Base-by-base conservation (phyloP, 2,329 filamentous ascomycete genomes). In the Fusarium caatingaense region DNA sequence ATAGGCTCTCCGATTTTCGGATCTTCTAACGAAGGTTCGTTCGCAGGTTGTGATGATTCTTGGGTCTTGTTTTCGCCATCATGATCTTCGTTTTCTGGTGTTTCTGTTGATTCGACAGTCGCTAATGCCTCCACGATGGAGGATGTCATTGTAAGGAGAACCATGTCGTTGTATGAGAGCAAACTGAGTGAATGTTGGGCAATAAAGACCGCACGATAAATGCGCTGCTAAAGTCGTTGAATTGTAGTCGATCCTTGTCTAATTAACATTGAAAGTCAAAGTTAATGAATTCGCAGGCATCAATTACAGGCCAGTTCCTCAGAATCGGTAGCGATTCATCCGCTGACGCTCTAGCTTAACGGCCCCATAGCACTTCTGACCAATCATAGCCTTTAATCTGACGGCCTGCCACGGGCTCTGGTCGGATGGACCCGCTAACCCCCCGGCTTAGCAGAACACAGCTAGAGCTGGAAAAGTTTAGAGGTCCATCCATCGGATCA, bases 81-180 rank as follows among this genome's bases (percentile, higher is more conserved):
- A 21, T 37, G 70, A 53, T 42, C 27, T 56, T 61, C 47, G 30
- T 41, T 42, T 57, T 50, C 49, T 47, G 62, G 30, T 60, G 28
- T 50, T 20, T 61, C 41, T 15, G 54, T 15, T 47, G 66, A 20
- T 25, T 71, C 78, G 16, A 82, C 65, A 62, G 73, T 78, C 18
- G 82, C 73, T 13, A 94, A 76, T 1, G 86, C 91, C 77, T 88
- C 88, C 80, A 91, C 87, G 30, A 93, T 88, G 72, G 87, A 83
- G 72, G 87, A 78, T 6, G 92, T 94, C 84, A 93, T 91, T n/a
- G 90, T 92, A 44, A 96, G 88, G 45, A 92, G 84, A 20, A 94
- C 92, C 92, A 95, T 95, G 5, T 7, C 66, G 9, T 6, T 18
- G 5, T 18, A 25, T 27, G 9, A 12, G 2, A 6, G 7, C 6